phyloP scores from a whole-genome alignment of 2,329 filamentous ascomycete genomes.

The Neocatenulostroma microsporum region DNA sequence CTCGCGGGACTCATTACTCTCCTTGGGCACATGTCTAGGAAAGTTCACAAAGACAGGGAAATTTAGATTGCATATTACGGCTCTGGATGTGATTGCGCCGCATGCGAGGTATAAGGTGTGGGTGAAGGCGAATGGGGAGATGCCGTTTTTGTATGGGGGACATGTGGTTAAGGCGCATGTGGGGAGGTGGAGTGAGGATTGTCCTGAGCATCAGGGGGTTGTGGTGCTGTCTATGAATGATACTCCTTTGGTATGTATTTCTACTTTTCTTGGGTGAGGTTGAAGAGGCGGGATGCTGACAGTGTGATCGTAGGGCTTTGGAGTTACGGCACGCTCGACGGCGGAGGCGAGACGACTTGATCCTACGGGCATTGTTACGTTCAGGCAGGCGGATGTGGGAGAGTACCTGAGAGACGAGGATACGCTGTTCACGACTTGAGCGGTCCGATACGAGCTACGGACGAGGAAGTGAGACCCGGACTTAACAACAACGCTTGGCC shows the following conservation, averaged over 20 bases:
- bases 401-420: slow-evolving; percentile 86
- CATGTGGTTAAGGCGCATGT: slow-evolving; percentile 80
- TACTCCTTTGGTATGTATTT: slow-evolving; percentile 55
- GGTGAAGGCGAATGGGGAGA: slow-evolving; percentile 92
- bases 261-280: neutral
- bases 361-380: slow-evolving; percentile 81
- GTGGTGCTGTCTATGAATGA: slow-evolving; percentile 90
- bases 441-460: neutral
- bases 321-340: slow-evolving; percentile 80
- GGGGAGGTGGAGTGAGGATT: slow-evolving; percentile 81
- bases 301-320: slow-evolving; percentile 69
- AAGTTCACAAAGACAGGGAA: slow-evolving; percentile 97
- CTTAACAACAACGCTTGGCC: too few relatives aligned
- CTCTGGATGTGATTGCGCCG: slow-evolving; percentile 78
- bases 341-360: slow-evolving; percentile 76
- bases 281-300: slow-evolving; percentile 8
- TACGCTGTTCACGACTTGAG: slow-evolving; percentile 51
- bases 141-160: slow-evolving; percentile 93
- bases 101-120: slow-evolving; percentile 95
- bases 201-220: slow-evolving; percentile 84
- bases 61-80: slow-evolving; percentile 89
- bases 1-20: slow-evolving; percentile 71
- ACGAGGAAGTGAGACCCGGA: neutral
- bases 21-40: slow-evolving; percentile 81
- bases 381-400: slow-evolving; percentile 87